Conservation (phyloP, 129 eudicot species). For the Helianthus tuberosus region DNA sequence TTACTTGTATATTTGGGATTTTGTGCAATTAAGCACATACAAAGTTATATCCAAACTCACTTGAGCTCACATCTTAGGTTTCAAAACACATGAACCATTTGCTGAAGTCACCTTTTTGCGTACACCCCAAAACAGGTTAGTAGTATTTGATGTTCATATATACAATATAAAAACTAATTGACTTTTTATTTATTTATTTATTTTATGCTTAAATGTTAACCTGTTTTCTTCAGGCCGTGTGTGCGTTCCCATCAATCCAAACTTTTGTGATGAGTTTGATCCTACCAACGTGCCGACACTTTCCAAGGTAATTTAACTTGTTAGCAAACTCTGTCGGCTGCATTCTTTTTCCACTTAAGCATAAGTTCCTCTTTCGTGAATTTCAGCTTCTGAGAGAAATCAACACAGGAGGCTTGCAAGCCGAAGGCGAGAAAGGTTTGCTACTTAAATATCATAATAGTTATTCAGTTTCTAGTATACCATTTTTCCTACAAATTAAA, state of each 20-base stretch:
- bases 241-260: constrained; percentile 90
- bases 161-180: not conserved
- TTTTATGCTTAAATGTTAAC: not conserved
- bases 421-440: constrained; percentile 64
- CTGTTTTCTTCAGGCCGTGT: constrained; percentile 59
- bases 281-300: constrained; percentile 85
- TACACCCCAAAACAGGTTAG: constrained; percentile 95
- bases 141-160: not conserved
- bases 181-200: not conserved
- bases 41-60: not conserved
- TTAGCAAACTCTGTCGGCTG: not conserved
- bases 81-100: constrained; percentile 93
- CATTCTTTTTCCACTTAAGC: not conserved
- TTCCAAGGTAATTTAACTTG: constrained; percentile 58
- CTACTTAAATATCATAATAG: not conserved
- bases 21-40: constrained; percentile 13
- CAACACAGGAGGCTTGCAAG: constrained; percentile 57
- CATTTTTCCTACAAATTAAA: not conserved
- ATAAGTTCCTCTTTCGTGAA: not conserved
- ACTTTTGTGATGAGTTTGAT: constrained; percentile 82
- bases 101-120: constrained; percentile 91
- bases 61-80: constrained; percentile 56
- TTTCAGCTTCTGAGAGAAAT: constrained; percentile 84
- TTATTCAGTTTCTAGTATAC: not conserved
- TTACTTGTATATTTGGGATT: not conserved